A percentile compares a stretch with the other conserved stretches of the same genome.
Conservation (phyloP, 345 rosid species). For the Geranium rotundifolium region DNA sequence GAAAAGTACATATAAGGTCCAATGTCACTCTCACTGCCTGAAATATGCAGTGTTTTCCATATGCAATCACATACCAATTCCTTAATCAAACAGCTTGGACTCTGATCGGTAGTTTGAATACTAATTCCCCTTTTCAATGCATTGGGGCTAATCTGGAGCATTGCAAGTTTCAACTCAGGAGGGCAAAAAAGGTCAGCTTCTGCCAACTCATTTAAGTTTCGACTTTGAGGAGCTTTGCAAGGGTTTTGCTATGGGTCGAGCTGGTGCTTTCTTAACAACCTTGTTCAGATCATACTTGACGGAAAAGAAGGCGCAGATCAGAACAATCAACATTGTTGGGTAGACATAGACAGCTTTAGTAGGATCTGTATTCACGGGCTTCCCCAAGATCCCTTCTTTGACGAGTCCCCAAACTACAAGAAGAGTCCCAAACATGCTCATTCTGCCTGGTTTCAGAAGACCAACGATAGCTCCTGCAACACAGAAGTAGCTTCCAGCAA, state of each 20-base stretch:
- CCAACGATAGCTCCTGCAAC: slow-evolving; percentile 88
- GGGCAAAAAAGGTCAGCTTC: too few relatives aligned
- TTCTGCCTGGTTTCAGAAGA: slow-evolving; percentile 74
- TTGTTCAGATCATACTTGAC: slow-evolving; percentile 78
- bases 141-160: too few relatives aligned
- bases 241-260: slow-evolving; percentile 62
- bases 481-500: slow-evolving; percentile 84
- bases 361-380: slow-evolving; percentile 67
- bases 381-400: slow-evolving; percentile 79
- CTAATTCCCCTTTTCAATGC: too few relatives aligned
- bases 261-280: slow-evolving; percentile 46
- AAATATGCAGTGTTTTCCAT: too few relatives aligned
- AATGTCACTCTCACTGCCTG: too few relatives aligned
- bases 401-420: slow-evolving; percentile 81
- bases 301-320: slow-evolving; percentile 71
- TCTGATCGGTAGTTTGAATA: too few relatives aligned
- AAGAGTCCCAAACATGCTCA: slow-evolving; percentile 91
- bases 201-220: slow-evolving; percentile 47
- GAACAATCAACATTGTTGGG: slow-evolving; percentile 68
- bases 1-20: too few relatives aligned
- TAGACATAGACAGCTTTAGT: slow-evolving; percentile 53
- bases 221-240: slow-evolving; percentile 67
- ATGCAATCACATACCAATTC: too few relatives aligned
- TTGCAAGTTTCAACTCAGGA: too few relatives aligned
- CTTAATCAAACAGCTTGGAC: too few relatives aligned